Evolutionary conservation across 1,139 yeast species (phyloP), one percentile per base, ranked within the genome.

Genomic region (Hyphopichia pseudoburtonii): DNA sequence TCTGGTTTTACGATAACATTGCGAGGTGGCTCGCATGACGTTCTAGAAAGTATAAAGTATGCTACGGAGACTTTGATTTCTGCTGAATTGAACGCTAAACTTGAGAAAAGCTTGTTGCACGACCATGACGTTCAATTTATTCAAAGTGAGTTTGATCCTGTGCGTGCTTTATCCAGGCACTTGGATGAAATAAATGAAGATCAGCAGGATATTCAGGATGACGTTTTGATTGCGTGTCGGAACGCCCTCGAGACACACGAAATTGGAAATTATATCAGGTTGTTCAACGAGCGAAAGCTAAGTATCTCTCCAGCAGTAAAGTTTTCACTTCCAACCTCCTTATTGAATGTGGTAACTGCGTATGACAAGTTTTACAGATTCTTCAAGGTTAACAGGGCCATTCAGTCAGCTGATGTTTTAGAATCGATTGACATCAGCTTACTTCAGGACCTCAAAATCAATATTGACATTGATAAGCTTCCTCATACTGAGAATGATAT

Each of bases 1-100:
- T 63, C 82, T 0, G 98, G 98, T 0, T 84, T 92, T 32, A 89
- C 98, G 0, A 75, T 92, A 15, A 69, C 86, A 7, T 63, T 94
- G 18, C 70, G 98, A 41, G 98, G 98, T 2, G 83, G 80, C 1
- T 75, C 76, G 46, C 77, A 70, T 32, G 82, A 78, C 2, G 55
- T 71, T 1, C 61, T 90, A 43, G 73, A 79, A 36, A 78, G 79
- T 38, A 73, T 90, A 17, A 94, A 94, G 54, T 81, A 82, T 39
- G 84, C 90, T 2, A 73, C 86, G 2, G 95, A 87, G 48, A 82
- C 92, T 34, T 73, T 90, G 77, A 76, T 86, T 4, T 84, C 86
- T 35, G 86, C 85, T 1, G 78, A 82, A 25, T 78, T 86, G 53
- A 88, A 89, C 49, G 71, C 88, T 30, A 82, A 82, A 50, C 74